Evolutionary conservation across 257 asterid genomes (phyloP), one percentile per base, ranked within the genome.

Genomic region (Leonotis leonurus): DNA sequence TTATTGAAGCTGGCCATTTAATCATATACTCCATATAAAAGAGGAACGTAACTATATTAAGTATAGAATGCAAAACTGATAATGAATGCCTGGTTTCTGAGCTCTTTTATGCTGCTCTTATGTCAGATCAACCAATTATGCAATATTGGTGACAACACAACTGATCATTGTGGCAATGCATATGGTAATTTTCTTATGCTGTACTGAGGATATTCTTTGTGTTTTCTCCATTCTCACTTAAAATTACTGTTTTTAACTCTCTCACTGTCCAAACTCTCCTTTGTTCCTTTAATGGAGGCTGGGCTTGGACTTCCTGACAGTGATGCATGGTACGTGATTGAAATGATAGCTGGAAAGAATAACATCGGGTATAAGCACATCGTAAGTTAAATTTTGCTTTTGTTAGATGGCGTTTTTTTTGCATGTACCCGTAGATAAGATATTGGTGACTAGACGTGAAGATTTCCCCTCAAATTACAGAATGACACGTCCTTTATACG

Each of bases 291-390:
- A 41, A 46, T 71, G 73, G 64, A 90, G 97, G 97, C 93, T 74
- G 99, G 96, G 22, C 70, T 92, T 66, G 99, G 95, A 70, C 93
- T 92, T 77, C 75, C 95, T 48, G 99, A 92, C 68, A 86, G 79
- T 64, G 97, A 92, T 68, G 91, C 97, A 3, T 92, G 99, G 99
- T 72, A 72, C 71, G 77, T 92, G 81, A 87, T 92, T 67, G 99
- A 92, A 76, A 92, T 97, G 46, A 86, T 92, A 49, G 99, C 99
- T 0, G 94, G 95, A 57, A 92, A 89, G 76, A 92, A 92, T 64
- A 92, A 89, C 68, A 80, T 92, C 76, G 96, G 97, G 36, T 92
- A 80, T 70, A 92, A 89, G 68, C 99, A 92, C 74, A 80, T 92
- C 68, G 97, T 90, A 77, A 87, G 96, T 82, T 72, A 29, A 53